Evolutionary conservation across 2,329 filamentous ascomycete species (phyloP).

Genomic region (Talaromyces funiculosus): DNA sequence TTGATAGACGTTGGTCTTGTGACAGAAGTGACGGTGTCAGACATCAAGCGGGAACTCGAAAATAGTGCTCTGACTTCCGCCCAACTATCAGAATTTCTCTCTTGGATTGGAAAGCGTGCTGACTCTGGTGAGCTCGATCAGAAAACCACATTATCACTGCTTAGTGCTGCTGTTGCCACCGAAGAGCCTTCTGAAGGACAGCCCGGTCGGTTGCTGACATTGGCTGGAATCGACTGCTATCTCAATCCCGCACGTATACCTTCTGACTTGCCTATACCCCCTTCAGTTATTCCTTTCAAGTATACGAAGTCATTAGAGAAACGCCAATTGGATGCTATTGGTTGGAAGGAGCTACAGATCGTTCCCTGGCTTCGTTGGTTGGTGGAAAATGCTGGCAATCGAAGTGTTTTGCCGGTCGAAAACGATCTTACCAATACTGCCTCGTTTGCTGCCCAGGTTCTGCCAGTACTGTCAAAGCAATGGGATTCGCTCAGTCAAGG

Average conservation of each 20-base stretch:
- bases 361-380: constrained; percentile 81
- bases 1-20: constrained; percentile 80
- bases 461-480: constrained; percentile 76
- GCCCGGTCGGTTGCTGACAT: constrained; percentile 66
- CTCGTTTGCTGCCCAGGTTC: constrained; percentile 68
- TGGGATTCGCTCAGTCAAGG: constrained; percentile 73
- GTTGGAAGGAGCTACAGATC: constrained; percentile 80
- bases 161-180: constrained; percentile 62
- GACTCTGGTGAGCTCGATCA: constrained; percentile 66
- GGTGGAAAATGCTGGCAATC: constrained; percentile 58
- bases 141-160: constrained; percentile 60
- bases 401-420: constrained; percentile 51
- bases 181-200: constrained; percentile 54
- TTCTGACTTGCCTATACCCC: constrained; percentile 71
- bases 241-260: constrained; percentile 74
- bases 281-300: constrained; percentile 75
- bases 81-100: constrained; percentile 76
- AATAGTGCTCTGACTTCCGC: constrained; percentile 70
- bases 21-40: constrained; percentile 77
- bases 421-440: constrained; percentile 67
- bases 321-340: constrained; percentile 68
- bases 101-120: constrained; percentile 73
- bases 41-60: constrained; percentile 79
- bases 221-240: constrained; percentile 70
- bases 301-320: constrained; percentile 66